phyloP scores from a whole-genome alignment of 2,329 filamentous ascomycete genomes.

The Leptographium galeiforme region DNA sequence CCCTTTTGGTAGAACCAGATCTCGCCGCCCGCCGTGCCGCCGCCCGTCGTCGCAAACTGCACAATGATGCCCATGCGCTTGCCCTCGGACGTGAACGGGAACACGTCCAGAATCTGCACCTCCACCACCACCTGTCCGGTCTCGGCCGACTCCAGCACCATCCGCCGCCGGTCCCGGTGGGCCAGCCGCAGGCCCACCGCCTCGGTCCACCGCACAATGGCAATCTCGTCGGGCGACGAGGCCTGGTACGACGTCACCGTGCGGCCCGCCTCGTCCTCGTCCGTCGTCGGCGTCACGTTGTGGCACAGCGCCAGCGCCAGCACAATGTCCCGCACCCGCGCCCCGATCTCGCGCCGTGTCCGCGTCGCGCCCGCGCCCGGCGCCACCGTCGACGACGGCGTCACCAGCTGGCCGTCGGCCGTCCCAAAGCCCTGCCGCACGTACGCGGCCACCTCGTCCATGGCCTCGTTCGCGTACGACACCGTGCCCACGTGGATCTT shows the following conservation, averaged over 20 bases:
- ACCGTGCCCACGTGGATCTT: conserved; percentile 98
- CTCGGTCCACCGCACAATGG: conserved; percentile 92
- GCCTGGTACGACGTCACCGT: conserved; percentile 81
- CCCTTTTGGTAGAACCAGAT: conserved; percentile 99
- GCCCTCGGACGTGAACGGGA: conserved; percentile 94
- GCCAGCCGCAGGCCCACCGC: conserved; percentile 74
- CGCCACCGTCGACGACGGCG: conserved; percentile 59
- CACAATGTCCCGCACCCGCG: conserved; percentile 83
- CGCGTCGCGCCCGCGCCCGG: conserved; percentile 53
- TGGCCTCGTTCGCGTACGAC: conserved; percentile 94
- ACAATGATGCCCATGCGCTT: conserved; percentile 98
- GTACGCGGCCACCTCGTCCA: conserved; percentile 89
- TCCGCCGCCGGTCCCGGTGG: conserved; percentile 75
- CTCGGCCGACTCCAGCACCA: conserved; percentile 66
- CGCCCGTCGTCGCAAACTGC: conserved; percentile 45
- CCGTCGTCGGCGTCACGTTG: conserved; percentile 86
- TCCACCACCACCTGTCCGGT: conserved; percentile 64
- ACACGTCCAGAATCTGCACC: conserved; percentile 82
- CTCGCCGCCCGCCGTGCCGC: conserved; percentile 49
- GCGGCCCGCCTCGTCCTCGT: conserved; percentile 61
- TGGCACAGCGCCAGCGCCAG: conserved; percentile 87
- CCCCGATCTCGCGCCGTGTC: conserved; percentile 83
- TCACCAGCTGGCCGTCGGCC: conserved; percentile 43
- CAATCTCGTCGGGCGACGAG: conserved; percentile 94
- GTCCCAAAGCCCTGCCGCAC: conserved; percentile 68